Percentiles rank a stretch among this genome's conserved stretches.
These are phyloP conservation scores for Suillus variegatus DNA, from an alignment of 768 basidiomycete species.

Conservation along the genomic window DNA sequence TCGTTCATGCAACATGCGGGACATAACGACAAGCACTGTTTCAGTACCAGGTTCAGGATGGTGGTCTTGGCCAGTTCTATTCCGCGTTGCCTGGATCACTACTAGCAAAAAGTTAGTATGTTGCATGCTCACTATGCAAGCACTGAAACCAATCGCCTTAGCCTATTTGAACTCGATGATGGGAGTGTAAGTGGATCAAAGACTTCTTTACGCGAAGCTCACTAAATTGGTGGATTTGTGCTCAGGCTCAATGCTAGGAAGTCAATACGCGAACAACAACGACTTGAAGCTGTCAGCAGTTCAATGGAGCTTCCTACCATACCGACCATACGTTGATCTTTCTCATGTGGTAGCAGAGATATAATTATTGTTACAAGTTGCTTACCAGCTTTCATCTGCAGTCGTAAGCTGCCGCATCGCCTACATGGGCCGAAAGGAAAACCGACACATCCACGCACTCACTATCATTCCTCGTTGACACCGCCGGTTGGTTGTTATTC, in stretches of 20 bases:
- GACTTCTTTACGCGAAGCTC: not conserved
- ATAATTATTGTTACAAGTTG: not conserved
- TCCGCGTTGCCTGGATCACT: conserved; percentile 12
- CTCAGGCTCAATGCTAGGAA: conserved; percentile 12
- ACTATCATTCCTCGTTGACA: not conserved
- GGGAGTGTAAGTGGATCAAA: conserved; percentile 19
- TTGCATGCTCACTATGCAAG: not conserved
- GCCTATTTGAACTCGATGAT: conserved; percentile 28
- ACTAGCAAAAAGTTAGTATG: conserved; percentile 20
- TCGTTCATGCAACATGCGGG: not conserved
- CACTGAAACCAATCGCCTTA: not conserved
- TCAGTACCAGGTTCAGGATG: conserved; percentile 20
- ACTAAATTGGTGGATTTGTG: not conserved
- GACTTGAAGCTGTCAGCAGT: not conserved
- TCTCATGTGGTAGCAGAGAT: not conserved
- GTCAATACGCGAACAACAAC: conserved; percentile 19
- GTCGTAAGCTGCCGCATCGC: not conserved
- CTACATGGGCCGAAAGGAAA: not conserved
- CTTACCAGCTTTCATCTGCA: not conserved
- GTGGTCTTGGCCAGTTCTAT: conserved; percentile 5
- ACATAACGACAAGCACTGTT: not conserved
- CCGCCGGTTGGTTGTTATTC: not conserved
- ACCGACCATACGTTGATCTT: conserved; percentile 13
- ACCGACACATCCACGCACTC: not conserved
- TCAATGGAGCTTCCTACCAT: conserved; percentile 22